Conservation (phyloP, 192 early-diverging fungal genomes). For the Podila epigama region DNA sequence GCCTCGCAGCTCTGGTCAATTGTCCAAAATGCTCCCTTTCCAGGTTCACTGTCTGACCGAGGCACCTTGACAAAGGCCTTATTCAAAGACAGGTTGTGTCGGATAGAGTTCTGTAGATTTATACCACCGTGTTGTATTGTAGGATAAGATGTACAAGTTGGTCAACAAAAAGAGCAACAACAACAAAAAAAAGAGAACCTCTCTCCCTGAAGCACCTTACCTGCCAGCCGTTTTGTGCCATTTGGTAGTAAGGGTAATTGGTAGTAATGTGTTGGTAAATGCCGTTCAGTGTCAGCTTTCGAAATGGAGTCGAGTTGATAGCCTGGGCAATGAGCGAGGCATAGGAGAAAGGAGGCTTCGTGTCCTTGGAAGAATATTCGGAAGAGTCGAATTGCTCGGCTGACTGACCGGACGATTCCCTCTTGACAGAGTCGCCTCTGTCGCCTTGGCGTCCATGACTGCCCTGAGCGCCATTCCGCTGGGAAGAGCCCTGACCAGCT, state of each 20-base stretch:
- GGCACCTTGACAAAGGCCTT: slow-evolving; percentile 92
- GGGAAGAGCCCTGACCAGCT: neutral
- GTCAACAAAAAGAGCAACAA: too few species aligned
- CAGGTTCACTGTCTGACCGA: slow-evolving; percentile 83
- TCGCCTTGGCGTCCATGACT: neutral
- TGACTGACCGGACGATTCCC: slow-evolving; percentile 20
- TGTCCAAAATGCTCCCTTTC: slow-evolving; percentile 96
- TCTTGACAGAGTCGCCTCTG: slow-evolving; percentile 11
- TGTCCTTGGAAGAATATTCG: slow-evolving; percentile 50
- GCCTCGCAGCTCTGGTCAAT: slow-evolving; percentile 75
- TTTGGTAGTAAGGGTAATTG: slow-evolving; percentile 87
- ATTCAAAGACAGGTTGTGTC: slow-evolving; percentile 97
- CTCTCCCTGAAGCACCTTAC: slow-evolving; percentile 56
- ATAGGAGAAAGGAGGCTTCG: slow-evolving; percentile 88
- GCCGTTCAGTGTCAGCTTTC: slow-evolving; percentile 84
- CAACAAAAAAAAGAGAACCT: neutral
- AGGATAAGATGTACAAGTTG: too few species aligned
- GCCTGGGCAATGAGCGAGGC: slow-evolving; percentile 91
- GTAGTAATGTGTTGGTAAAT: slow-evolving; percentile 88
- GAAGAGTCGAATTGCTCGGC: slow-evolving; percentile 28
- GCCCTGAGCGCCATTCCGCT: neutral
- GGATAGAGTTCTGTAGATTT: slow-evolving; percentile 87
- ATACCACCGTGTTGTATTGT: too few species aligned
- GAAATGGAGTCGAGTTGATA: slow-evolving; percentile 74
- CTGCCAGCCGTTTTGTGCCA: slow-evolving; percentile 92